Conservation (phyloP, 2,329 filamentous ascomycete species). For the Alternaria infectoria region DNA sequence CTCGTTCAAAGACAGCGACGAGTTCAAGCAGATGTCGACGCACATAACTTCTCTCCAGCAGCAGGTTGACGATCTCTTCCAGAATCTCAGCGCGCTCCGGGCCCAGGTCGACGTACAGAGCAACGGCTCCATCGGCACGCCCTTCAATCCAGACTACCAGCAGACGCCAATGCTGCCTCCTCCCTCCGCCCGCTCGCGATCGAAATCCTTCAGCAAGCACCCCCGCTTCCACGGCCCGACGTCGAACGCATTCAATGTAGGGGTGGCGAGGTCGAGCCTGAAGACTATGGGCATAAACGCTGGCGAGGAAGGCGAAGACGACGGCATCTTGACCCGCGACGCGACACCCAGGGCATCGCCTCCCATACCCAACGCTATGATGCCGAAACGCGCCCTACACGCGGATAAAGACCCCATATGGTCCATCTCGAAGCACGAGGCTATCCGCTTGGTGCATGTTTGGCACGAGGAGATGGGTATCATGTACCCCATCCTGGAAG, state of each 20-base stretch:
- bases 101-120: slow-evolving; percentile 49
- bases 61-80: slow-evolving; percentile 79
- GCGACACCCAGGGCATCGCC: slow-evolving; percentile 59
- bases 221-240: slow-evolving; percentile 83
- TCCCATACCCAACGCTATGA: slow-evolving; percentile 28
- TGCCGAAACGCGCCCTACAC: slow-evolving; percentile 43
- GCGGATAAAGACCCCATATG: slow-evolving; percentile 77
- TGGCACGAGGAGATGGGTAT: slow-evolving; percentile 91
- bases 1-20: slow-evolving; percentile 88
- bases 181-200: slow-evolving; percentile 48
- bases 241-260: slow-evolving; percentile 82
- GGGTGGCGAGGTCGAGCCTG: slow-evolving; percentile 84
- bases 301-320: slow-evolving; percentile 67
- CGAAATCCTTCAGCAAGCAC: slow-evolving; percentile 53
- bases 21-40: slow-evolving; percentile 77
- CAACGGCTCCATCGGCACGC: slow-evolving; percentile 38
- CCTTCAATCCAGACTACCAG: slow-evolving; percentile 40
- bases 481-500: slow-evolving; percentile 87
- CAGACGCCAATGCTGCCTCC: slow-evolving; percentile 42
- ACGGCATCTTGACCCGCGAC: slow-evolving; percentile 60
- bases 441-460: slow-evolving; percentile 75
- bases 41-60: slow-evolving; percentile 80
- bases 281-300: slow-evolving; percentile 86
- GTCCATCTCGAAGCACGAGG: slow-evolving; percentile 78
- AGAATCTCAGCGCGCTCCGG: slow-evolving; percentile 72